These are phyloP conservation scores for Rhizoctonia solani DNA, from an alignment of 1,284 basidiomycete species.

Conservation along the genomic window DNA sequence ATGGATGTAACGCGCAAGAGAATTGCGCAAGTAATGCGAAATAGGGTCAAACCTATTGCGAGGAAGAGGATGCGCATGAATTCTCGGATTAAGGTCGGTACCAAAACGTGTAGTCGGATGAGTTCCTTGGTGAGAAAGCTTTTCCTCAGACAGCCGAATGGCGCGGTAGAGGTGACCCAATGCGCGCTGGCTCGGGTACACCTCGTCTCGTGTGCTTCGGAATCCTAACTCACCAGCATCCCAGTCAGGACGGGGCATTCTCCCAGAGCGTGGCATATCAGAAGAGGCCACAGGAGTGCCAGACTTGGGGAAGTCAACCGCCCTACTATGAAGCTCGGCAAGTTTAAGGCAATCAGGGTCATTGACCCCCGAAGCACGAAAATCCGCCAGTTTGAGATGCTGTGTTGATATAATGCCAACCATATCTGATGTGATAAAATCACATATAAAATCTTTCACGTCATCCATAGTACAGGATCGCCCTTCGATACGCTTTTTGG, in stretches of 20 bases:
- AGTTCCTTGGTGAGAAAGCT: conserved; percentile 23
- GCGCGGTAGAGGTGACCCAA: conserved; percentile 69
- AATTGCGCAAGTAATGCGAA: conserved; percentile 20
- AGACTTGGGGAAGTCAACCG: conserved; percentile 70
- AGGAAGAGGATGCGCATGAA: conserved; percentile 47
- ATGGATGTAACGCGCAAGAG: conserved; percentile 12
- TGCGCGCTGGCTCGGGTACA: conserved; percentile 62
- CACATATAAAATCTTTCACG: conserved; percentile 72
- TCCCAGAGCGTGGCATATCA: conserved; percentile 55
- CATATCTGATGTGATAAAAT: conserved; percentile 70
- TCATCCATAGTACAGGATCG: conserved; percentile 66
- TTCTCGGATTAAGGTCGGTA: conserved; percentile 45
- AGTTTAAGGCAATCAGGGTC: conserved; percentile 64
- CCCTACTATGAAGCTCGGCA: conserved; percentile 66
- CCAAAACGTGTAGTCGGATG: conserved; percentile 31
- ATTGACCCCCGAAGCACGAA: conserved; percentile 56
- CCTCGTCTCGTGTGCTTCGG: conserved; percentile 47
- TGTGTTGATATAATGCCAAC: conserved; percentile 57
- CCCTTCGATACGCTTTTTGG: conserved; percentile 52
- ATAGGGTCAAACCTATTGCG: conserved; percentile 44
- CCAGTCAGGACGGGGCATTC: conserved; percentile 67
- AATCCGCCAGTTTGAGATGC: conserved; percentile 74
- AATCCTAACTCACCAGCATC: conserved; percentile 60
- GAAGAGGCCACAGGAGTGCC: conserved; percentile 60
- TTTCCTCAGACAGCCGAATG: conserved; percentile 54